Conservation (phyloP, 2,329 filamentous ascomycete genomes). For the Beauveria medogensis region DNA sequence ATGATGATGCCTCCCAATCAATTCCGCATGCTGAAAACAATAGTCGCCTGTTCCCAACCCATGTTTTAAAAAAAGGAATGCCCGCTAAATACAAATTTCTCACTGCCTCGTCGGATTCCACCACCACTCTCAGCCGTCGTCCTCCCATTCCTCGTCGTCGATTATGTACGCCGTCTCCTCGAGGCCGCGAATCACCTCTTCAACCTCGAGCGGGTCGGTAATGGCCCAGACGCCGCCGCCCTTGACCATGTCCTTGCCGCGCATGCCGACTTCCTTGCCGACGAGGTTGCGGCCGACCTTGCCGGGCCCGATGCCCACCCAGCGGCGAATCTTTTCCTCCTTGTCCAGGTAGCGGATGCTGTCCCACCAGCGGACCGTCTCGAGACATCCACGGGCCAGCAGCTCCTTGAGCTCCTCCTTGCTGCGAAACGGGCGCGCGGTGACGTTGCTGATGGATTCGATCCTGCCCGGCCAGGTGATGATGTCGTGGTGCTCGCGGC, state of each 20-base stretch:
- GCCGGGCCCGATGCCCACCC: slow-evolving; percentile 88
- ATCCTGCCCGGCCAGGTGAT: slow-evolving; percentile 67
- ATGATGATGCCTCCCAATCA: background rate
- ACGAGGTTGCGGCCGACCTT: slow-evolving; percentile 91
- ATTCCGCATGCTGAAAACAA: background rate
- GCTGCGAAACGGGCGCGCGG: slow-evolving; percentile 66
- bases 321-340: slow-evolving; percentile 69
- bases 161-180: slow-evolving; percentile 53
- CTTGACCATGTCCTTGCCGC: slow-evolving; percentile 66
- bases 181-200: slow-evolving; percentile 56
- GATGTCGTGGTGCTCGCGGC: slow-evolving; percentile 51
- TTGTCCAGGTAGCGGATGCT: slow-evolving; percentile 85
- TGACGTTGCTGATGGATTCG: slow-evolving; percentile 81
- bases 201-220: slow-evolving; percentile 68
- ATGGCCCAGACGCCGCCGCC: slow-evolving; percentile 92
- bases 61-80: background rate
- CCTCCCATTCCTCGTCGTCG: slow-evolving; percentile 37
- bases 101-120: background rate
- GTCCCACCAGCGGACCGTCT: slow-evolving; percentile 92
- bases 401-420: slow-evolving; percentile 70
- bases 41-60: background rate
- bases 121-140: background rate
- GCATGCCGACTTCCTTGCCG: slow-evolving; percentile 89
- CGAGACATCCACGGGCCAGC: slow-evolving; percentile 73
- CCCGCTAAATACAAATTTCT: slow-evolving; percentile 5